These are phyloP conservation scores for Naumovozyma dairenensis DNA, from an alignment of 805 yeast genomes.

Conservation along the genomic window DNA sequence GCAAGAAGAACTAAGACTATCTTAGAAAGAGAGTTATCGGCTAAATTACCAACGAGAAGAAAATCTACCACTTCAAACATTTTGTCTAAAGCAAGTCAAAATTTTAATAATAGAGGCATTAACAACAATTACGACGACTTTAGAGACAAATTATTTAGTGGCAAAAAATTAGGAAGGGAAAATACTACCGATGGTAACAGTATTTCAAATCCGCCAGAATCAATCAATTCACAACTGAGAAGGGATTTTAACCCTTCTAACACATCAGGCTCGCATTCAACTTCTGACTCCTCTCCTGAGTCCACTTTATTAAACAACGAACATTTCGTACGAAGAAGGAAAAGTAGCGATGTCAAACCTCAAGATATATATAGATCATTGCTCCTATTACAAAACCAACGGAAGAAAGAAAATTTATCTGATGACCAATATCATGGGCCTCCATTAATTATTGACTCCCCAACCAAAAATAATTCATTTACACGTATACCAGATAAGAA, in stretches of 20 bases:
- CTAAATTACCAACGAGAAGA: conserved; percentile 2
- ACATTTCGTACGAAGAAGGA: conserved; percentile 12
- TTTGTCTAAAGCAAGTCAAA: background rate
- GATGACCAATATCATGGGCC: conserved; percentile 63
- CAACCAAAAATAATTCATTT: conserved; percentile 23
- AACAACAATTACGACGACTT: conserved; percentile 7
- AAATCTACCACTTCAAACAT: background rate
- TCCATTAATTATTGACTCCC: conserved; percentile 63
- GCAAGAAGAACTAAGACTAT: conserved; percentile 55
- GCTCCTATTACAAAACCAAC: conserved; percentile 56
- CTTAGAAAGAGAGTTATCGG: conserved; percentile 16
- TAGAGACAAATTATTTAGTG: conserved; percentile 25
- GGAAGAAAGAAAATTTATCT: conserved; percentile 25
- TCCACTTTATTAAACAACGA: background rate
- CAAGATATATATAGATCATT: conserved; percentile 75
- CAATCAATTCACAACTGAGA: no score
- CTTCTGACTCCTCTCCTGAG: background rate
- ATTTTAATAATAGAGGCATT: no score
- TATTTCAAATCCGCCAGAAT: no score
- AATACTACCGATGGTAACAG: no score
- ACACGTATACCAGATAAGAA: background rate
- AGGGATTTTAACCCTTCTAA: background rate
- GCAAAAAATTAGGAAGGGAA: conserved; percentile 13
- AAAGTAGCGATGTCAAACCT: conserved; percentile 47
- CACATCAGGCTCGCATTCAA: background rate